Base-by-base conservation (phyloP, 108 stramenopile species). In the Cyclotella kingstonii region DNA sequence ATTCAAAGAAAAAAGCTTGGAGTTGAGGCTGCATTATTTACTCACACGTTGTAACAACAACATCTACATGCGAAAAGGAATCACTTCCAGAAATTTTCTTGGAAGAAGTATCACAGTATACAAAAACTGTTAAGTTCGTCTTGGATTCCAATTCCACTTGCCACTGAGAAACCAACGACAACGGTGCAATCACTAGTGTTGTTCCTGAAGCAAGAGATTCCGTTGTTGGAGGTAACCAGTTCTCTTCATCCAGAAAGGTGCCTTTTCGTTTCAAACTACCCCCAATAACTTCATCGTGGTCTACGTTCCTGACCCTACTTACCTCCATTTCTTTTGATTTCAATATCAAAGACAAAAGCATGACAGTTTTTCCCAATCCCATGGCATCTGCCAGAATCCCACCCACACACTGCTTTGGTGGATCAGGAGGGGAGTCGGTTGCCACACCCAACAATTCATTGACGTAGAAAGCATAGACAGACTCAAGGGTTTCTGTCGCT, bases 91-190 rank as follows among this genome's bases (percentile, higher is more conserved):
- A 27, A 17, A 42, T 25, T 36, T 55, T 74, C 47, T 46, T 77
- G 40, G 43, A 47, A 7, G 63, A 36, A 11, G 63, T 64, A 18
- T 82, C 82, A 67, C 90, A 90, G 51, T 84, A 85, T 0, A 89
- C 78, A 15, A 57, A 44, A 59, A 65, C 50, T 2, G 85, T 60
- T 15, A 93, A 46, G 30, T 60, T 60, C n/a, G 92, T 90, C 60
- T 93, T 93, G 22, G 82, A 74, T 27, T 66, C 63, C 34, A 90
- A 69, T 67, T 93, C 92, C 42, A 88, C 81, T 76, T 90, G 83
- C 92, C 92, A 93, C 61, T 93, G 92, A 5, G 72, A 31, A 25
- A 93, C 43, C 22, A 93, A 68, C 0, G 89, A 93, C 10, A 93
- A 61, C 33, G 89, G 89, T 12, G 85, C 71, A 11, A 93, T 81